These are phyloP conservation scores for Pichia sp. DNA, from an alignment of 1,139 yeast genomes.

Conservation along the genomic window DNA sequence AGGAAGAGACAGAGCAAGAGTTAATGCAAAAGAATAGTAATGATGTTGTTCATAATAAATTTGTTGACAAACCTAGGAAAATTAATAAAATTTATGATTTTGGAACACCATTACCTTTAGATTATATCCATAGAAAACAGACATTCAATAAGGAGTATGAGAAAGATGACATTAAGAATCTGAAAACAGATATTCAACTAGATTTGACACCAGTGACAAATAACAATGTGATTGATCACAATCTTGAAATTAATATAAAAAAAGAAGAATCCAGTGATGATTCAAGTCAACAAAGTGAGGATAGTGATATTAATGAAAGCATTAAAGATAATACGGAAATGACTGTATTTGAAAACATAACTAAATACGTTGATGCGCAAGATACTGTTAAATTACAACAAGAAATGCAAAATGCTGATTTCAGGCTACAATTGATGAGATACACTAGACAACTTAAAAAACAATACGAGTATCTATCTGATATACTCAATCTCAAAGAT, in stretches of 20 bases:
- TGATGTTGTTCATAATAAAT: neutral
- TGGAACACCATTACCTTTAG: conserved; percentile 12
- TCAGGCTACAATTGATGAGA: conserved; percentile 3
- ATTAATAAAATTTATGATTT: neutral
- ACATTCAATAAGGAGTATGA: neutral
- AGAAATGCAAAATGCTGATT: conserved; percentile 5
- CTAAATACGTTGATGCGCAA: neutral
- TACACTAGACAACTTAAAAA: conserved; percentile 1
- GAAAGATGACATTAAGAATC: neutral
- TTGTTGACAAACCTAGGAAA: neutral
- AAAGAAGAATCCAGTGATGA: neutral
- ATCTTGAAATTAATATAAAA: neutral
- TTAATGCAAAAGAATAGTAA: neutral
- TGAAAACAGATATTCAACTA: neutral
- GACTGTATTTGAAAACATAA: neutral
- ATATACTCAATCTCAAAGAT: neutral
- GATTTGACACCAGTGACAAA: neutral
- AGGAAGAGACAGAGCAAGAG: neutral
- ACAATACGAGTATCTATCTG: conserved; percentile 3
- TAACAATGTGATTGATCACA: neutral
- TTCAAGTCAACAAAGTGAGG: too few species aligned
- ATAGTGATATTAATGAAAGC: neutral
- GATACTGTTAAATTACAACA: neutral
- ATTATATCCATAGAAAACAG: neutral
- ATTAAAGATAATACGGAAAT: neutral